Evolutionary conservation across 352 stramenopile species (phyloP).

Genomic region (Globisporangium ultimum): DNA sequence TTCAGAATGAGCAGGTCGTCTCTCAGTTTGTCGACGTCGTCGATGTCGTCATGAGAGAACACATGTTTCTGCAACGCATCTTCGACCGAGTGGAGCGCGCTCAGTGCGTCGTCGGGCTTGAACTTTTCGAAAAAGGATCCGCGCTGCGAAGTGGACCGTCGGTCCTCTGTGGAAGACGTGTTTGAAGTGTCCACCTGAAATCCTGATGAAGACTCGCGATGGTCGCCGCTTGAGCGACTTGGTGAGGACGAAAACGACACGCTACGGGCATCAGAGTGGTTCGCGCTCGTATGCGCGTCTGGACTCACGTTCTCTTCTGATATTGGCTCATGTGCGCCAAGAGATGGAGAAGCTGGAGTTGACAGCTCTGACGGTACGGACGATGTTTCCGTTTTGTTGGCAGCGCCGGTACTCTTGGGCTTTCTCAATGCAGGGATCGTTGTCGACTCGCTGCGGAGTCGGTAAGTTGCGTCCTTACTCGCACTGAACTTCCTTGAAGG

Average conservation of each 20-base stretch:
- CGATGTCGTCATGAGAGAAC: constrained; percentile 26
- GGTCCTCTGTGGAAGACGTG: constrained; percentile 33
- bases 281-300: background rate
- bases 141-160: constrained; percentile 35
- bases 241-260: constrained; percentile 9
- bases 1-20: constrained; percentile 56
- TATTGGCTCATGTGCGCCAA: too few species aligned
- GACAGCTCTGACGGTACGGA: background rate
- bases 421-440: constrained; percentile 18
- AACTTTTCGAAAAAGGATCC: constrained; percentile 54
- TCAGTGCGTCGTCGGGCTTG: constrained; percentile 46
- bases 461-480: constrained; percentile 23
- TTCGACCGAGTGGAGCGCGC: constrained; percentile 61
- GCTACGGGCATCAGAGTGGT: background rate
- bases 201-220: constrained; percentile 13
- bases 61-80: constrained; percentile 52
- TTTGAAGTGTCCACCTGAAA: constrained; percentile 14
- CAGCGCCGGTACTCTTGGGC: constrained; percentile 2
- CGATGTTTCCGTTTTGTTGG: constrained; percentile 1
- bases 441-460: constrained; percentile 33
- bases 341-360: background rate
- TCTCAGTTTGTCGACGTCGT: constrained; percentile 30
- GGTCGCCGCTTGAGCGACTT: constrained; percentile 6
- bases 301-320: background rate
- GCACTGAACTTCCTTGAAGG: constrained; percentile 17